Base-by-base conservation (phyloP, 352 stramenopile genomes). In the Globisporangium alternatum region DNA sequence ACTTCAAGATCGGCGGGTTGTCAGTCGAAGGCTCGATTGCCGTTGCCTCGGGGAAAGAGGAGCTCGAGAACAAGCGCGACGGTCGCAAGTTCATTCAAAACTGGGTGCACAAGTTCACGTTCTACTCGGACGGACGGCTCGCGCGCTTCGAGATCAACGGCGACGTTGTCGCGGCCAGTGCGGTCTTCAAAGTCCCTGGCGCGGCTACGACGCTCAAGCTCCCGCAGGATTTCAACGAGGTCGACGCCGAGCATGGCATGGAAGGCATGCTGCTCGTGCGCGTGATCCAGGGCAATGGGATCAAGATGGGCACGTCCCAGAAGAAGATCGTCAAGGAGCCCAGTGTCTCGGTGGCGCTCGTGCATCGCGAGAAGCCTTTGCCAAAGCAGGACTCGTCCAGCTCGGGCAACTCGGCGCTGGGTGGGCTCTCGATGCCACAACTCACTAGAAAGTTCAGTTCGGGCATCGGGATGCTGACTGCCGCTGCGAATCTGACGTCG, bases 31-130 rank as follows among this genome's bases (percentile, higher is more conserved):
- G 86, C 30, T 87, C 81, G 6, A 88, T 96, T 13, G 87, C 87
- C 10, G 87, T 96, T 22, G 87, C 87, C 22, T 92, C 81, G 0
- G 87, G 87, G 9, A 92, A 94, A 49, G 87, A 96, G 56, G 85
- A 96, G 63, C 80, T 96, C 19, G 87, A 93, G 60, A 96, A 96
- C 72, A 86, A 87, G 44, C 80, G 82, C 45, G 87, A 96, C 43
- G 80, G 76, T 0, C 81, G 87, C 39, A 90, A 89, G 55, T 96
- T 96, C 48, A 83, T 94, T 45, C 87, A 96, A 64, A 96, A 96
- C 56, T 96, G 87, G 87, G 86, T 96, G 37, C 87, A 96, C 74
- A 96, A 96, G 70, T 96, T 96, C 54, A 93, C 86, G 35, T 96
- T 96, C 45, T 90, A 90, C 65, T 86, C 80, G 10, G 84, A 96